Base-by-base conservation (phyloP, 2,329 filamentous ascomycete genomes). In the Xylaria digitata region DNA sequence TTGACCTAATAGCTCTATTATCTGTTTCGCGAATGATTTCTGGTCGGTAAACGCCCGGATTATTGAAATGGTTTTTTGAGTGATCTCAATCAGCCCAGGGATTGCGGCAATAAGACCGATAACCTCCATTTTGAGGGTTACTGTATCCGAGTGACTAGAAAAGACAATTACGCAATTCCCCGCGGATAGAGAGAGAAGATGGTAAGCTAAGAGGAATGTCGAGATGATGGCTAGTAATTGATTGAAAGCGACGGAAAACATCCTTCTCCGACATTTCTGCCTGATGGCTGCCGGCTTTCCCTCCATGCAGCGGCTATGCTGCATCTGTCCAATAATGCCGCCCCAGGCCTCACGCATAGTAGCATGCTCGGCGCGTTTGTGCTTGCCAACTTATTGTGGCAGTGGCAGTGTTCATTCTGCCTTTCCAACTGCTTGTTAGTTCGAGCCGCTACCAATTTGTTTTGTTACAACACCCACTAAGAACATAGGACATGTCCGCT, bases 71-170 rank as follows among this genome's bases (percentile, higher is more conserved):
- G 42, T 53, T n/a, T 46, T 59, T 19, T 30, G 54, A 13, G 56
- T 42, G 43, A 64, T 55, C 23, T 67, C 43, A 40, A 64, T 48
- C 56, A 67, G 34, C 5, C 61, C 55, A 42, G 61, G 56, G 45
- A 67, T 61, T 13, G 65, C 65, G 23, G 65, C 61, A 43, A 67
- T 52, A 13, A 67, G 42, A 13, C 65, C 65, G 40, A 67, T 53
- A 6, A 61, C 54, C 43, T 67, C 67, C 63, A 66, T 57, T 62
- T 48, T 17, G 26, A n/a, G 30, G 55, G 43, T 48, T 58, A 26
- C 15, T n/a, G 23, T 21, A 48, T 32, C 45, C 13, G 30, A 43
- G 45, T 21, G 21, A 34, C 15, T 43, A 30, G 21, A 1, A 7
- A 55, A 9, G 2, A 43, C 19, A 6, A 55, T 43, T 5, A 43